Conservation (phyloP, 192 early-diverging fungal species). For the Coemansia furcata region DNA sequence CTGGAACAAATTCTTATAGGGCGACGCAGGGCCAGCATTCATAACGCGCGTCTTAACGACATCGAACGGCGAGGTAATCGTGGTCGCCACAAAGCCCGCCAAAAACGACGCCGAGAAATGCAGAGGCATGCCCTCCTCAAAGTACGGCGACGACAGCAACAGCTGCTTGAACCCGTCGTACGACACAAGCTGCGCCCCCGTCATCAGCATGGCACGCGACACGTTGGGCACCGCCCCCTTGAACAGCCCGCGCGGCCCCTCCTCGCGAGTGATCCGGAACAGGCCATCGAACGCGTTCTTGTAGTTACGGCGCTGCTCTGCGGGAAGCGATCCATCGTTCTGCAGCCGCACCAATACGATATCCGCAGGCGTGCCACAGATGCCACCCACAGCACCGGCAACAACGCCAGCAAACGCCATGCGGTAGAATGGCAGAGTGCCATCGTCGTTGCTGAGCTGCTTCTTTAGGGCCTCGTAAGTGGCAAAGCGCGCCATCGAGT, state of each 20-base stretch:
- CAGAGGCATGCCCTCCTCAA: constrained; percentile 61
- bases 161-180: constrained; percentile 79
- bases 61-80: constrained; percentile 74
- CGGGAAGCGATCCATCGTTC: constrained; percentile 70
- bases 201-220: constrained; percentile 87
- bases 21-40: constrained; percentile 59
- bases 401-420: constrained; percentile 35
- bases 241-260: constrained; percentile 75
- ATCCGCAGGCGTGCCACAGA: constrained; percentile 76
- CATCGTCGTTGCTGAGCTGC: constrained; percentile 50
- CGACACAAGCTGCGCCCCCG: constrained; percentile 64
- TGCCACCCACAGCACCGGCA: constrained; percentile 59
- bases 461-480: constrained; percentile 71
- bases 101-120: constrained; percentile 73
- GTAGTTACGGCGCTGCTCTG: constrained; percentile 67
- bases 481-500: constrained; percentile 77
- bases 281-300: constrained; percentile 71
- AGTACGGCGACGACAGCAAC: constrained; percentile 58
- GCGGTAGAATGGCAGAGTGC: constrained; percentile 44
- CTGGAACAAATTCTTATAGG: constrained; percentile 31
- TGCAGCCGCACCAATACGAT: constrained; percentile 80
- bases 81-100: constrained; percentile 74
- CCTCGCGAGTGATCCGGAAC: constrained; percentile 72
- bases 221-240: constrained; percentile 89
- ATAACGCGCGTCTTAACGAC: constrained; percentile 86